Evolutionary conservation across 2,329 filamentous ascomycete genomes (phyloP), one percentile per base, ranked within the genome.

Genomic region (Rosellinia necatrix): DNA sequence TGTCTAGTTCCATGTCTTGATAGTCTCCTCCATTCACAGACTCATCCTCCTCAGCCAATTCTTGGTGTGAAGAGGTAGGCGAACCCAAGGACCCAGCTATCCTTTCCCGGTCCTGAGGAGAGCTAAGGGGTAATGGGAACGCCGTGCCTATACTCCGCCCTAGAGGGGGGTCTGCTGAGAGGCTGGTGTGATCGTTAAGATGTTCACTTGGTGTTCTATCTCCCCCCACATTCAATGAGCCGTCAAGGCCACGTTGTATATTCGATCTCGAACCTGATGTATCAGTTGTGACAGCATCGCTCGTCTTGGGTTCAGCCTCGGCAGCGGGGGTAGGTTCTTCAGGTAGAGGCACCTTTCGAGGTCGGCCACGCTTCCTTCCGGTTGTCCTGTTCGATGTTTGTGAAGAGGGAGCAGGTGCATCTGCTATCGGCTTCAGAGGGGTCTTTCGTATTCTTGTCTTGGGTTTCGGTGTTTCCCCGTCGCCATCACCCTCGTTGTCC

Each of bases 371-470:
- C 57, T 70, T 71, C 58, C 63, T 69, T 42, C 68, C 68, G 1
- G 66, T 68, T 19, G 62, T 38, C 35, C 55, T 64, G 24, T 50
- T 65, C 25, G 65, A 59, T 22, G 58, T 25, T 29, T 70, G 65
- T 30, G 68, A 68, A 13, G 70, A 70, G 15, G 68, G 66, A 6
- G 64, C 58, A 15, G 59, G 32, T 15, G 63, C 54, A 7, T 53
- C 44, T 2, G 63, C 51, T 27, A 64, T 34, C 8, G 49, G 38
- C 19, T 58, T 67, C 49, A 55, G 66, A 4, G 69, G 68, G 4
- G 68, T 72, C 48, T 67, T 71, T 30, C 65, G 62, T 49, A 56
- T 32, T 22, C 58, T 72, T 4, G 75, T 64, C 22, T 74, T 76
- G 9, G 70, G 59, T 38, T 71, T 68, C 1, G 72, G 70, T 3